Percentiles rank a stretch among this genome's conserved stretches.
Conservation (phyloP, 352 stramenopile species). For the Thraustochytrium striatum region DNA sequence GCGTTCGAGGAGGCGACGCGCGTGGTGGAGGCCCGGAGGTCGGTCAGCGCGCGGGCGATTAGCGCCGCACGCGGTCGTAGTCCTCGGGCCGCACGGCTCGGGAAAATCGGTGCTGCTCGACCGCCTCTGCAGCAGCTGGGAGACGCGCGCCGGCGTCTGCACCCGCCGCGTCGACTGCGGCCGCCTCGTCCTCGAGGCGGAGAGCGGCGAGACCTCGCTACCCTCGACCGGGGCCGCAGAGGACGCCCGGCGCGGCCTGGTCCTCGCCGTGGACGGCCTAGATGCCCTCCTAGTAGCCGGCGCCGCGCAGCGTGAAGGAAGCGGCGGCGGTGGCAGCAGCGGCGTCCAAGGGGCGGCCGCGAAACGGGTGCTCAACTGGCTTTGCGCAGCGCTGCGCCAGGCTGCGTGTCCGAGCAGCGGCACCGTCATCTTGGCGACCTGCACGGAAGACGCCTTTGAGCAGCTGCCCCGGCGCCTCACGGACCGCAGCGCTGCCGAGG, state of each 20-base stretch:
- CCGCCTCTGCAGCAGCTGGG: neutral
- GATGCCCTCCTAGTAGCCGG: slow-evolving; percentile 2
- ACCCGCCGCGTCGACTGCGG: neutral
- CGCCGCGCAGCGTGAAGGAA: neutral
- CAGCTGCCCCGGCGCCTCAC: neutral
- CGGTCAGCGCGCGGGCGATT: neutral
- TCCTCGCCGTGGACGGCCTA: slow-evolving; percentile 2
- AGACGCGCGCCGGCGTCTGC: neutral
- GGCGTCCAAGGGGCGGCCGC: neutral
- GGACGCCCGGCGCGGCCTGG: neutral
- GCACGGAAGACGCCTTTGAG: neutral
- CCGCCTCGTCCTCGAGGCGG: slow-evolving; percentile 14
- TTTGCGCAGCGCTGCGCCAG: neutral
- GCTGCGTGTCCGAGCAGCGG: neutral
- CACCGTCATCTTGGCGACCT: neutral
- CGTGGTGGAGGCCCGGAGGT: neutral
- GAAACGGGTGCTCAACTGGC: slow-evolving; percentile 2
- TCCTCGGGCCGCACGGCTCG: neutral
- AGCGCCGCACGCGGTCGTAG: neutral
- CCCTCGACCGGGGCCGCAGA: neutral
- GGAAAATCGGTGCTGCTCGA: neutral
- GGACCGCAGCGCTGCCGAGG: neutral
- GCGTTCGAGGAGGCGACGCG: neutral
- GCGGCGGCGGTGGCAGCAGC: too few species aligned
- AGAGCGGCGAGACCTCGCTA: neutral